phyloP scores from a whole-genome alignment of 2,329 filamentous ascomycete genomes.

The Colletotrichum musae region DNA sequence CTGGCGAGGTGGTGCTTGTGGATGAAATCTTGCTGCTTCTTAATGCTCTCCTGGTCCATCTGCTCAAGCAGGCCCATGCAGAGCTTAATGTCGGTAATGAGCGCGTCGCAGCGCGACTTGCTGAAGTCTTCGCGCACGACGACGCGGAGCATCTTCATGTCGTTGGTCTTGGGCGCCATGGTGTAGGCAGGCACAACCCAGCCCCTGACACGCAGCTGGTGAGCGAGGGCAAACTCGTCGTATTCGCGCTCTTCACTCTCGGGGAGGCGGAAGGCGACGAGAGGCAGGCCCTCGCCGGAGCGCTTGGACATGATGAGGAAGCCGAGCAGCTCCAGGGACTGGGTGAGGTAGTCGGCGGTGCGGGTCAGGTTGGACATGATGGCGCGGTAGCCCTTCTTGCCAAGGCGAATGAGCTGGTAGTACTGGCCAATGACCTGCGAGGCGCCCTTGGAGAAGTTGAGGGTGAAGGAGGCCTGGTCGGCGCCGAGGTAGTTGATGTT shows the following conservation, averaged over 20 bases:
- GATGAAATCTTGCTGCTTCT: constrained; percentile 78
- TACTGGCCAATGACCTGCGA: constrained; percentile 97
- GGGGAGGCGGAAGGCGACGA: constrained; percentile 84
- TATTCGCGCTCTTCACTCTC: constrained; percentile 68
- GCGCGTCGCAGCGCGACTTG: constrained; percentile 82
- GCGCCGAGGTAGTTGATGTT: constrained; percentile 99
- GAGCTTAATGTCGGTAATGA: constrained; percentile 85
- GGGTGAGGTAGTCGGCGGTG: constrained; percentile 88
- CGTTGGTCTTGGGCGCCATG: constrained; percentile 89
- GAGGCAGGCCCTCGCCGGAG: constrained; percentile 83
- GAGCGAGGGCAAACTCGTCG: constrained; percentile 85
- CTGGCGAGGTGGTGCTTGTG: constrained; percentile 67
- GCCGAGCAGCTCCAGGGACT: constrained; percentile 79
- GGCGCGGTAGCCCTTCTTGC: constrained; percentile 89
- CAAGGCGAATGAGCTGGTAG: constrained; percentile 95
- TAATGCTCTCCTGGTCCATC: constrained; percentile 81
- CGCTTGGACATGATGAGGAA: constrained; percentile 92
- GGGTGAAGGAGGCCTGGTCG: constrained; percentile 94
- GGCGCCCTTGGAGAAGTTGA: constrained; percentile 97
- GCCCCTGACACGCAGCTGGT: constrained; percentile 86
- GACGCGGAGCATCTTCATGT: constrained; percentile 91
- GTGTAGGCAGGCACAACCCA: constrained; percentile 98
- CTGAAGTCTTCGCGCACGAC: constrained; percentile 96
- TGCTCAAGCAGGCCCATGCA: constrained; percentile 79
- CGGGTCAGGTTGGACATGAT: constrained; percentile 96